Percentiles rank a stretch among this genome's conserved stretches.
Evolutionary conservation across 78 protist species (phyloP).

Genomic region (Diacronema lutheri): DNA sequence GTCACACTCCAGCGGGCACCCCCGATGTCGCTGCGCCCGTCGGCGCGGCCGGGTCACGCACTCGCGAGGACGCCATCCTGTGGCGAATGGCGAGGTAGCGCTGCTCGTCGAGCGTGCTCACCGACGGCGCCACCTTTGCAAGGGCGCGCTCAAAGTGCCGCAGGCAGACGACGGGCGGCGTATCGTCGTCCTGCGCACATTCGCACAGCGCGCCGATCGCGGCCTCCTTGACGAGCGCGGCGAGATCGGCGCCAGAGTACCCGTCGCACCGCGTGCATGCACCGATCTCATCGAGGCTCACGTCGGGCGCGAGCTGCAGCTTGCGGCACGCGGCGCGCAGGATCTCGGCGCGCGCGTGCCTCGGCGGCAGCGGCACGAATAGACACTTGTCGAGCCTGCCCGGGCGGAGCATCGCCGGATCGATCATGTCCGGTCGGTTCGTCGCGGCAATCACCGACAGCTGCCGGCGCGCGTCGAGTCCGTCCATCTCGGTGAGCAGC

Average conservation of each 20-base stretch:
- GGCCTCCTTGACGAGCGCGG: constrained; percentile 52
- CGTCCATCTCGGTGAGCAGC: constrained; percentile 95
- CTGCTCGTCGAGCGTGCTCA: neutral
- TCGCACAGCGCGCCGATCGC: constrained; percentile 29
- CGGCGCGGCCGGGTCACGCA: no score
- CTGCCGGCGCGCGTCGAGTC: constrained; percentile 71
- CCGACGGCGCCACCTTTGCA: neutral
- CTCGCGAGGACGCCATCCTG: no score
- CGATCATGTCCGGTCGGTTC: constrained; percentile 78
- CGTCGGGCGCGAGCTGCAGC: constrained; percentile 22
- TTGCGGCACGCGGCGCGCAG: constrained; percentile 8
- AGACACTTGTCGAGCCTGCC: constrained; percentile 96
- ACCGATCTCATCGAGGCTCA: constrained; percentile 1
- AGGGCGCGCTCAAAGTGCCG: constrained; percentile 15
- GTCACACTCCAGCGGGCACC: no score
- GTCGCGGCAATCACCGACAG: constrained; percentile 97
- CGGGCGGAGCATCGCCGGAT: constrained; percentile 84
- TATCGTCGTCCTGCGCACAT: neutral
- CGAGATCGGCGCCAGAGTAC: constrained; percentile 68
- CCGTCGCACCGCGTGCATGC: constrained; percentile 24
- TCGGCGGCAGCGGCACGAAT: constrained; percentile 90
- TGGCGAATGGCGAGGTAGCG: neutral
- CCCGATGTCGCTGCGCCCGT: no score
- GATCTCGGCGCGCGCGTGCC: constrained; percentile 22
- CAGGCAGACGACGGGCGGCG: neutral